Evolutionary conservation across 352 stramenopile species (phyloP), one percentile per base, ranked within the genome.

Genomic region (Phytophthora quininea): DNA sequence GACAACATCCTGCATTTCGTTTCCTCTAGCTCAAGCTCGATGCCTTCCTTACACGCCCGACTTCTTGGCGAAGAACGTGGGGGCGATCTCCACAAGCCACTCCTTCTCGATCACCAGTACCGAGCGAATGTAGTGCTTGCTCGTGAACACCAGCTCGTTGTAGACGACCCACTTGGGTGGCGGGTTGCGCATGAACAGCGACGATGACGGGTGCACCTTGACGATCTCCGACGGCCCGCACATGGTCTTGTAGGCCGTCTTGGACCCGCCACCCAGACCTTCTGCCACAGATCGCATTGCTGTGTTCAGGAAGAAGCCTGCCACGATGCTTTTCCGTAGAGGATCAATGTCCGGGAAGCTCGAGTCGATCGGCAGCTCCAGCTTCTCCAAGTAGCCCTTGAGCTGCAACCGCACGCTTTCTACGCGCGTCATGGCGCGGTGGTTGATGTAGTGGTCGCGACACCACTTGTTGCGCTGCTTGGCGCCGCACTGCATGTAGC

Each of bases 71-170:
- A 97, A 97, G 47, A 96, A 95, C 6, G 79, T 77, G 14, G 91
- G 90, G 1, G 90, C 88, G 38, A 93, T 56, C 59, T 97, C 88
- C 12, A 95, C 47, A 8, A 97, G 80, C 91, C 91, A 97, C 35
- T 95, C 84, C 54, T 96, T 93, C 57, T 97, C 89, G 55, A 97
- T 94, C 27, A 94, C 75, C 30, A 96, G 66, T 8, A 97, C 86
- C 4, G 85, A 91, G 8, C 90, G 87, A 63, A 97, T 93, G 74
- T 97, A 97, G 67, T 97, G 89, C 59, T 96, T 96, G 69, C 87
- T 96, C 29, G 91, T 97, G 64, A 94, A 94, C 58, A 97, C 89
- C 42, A 97, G 76, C 66, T 97, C 91, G 62, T 97, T 95, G 74
- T 93, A 96, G 14, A 96, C 77, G 49, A 96, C 80, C 74, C 78